These are phyloP conservation scores for Saccharomycopsis amapae DNA, from an alignment of 805 yeast genomes.

Conservation along the genomic window DNA sequence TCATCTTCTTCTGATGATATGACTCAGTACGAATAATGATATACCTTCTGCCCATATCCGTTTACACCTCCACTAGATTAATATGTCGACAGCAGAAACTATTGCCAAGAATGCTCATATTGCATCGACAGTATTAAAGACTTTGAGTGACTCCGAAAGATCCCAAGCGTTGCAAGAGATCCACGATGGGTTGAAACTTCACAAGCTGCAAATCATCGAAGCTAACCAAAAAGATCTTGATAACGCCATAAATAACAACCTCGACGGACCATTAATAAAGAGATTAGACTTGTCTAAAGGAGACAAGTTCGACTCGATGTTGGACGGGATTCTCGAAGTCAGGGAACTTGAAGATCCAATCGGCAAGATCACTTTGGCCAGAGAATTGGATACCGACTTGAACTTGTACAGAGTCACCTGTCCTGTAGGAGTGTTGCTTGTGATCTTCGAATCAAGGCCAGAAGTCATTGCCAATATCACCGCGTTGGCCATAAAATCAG, in stretches of 20 bases:
- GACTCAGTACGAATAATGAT: too few relatives aligned
- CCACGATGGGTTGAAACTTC: conserved; percentile 55
- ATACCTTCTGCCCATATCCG: too few relatives aligned
- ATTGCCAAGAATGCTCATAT: conserved; percentile 75
- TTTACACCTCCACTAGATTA: too few relatives aligned
- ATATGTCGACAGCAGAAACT: conserved; percentile 11
- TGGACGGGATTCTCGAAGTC: conserved; percentile 90
- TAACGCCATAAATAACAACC: conserved; percentile 51
- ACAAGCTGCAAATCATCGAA: conserved; percentile 54
- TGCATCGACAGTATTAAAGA: conserved; percentile 81
- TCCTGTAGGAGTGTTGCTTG: conserved; percentile 89
- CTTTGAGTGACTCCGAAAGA: conserved; percentile 65
- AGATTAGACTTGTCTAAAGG: conserved; percentile 75
- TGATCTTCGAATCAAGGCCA: conserved; percentile 94
- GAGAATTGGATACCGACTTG: conserved; percentile 83
- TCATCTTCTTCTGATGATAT: too few relatives aligned
- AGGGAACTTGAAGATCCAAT: conserved; percentile 86
- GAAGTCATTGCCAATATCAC: conserved; percentile 98
- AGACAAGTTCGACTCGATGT: conserved; percentile 88
- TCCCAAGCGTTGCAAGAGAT: conserved; percentile 66
- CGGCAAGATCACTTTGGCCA: conserved; percentile 79
- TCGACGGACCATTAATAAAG: conserved; percentile 68
- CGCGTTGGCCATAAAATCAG: conserved; percentile 91
- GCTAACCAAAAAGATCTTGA: conserved; percentile 76
- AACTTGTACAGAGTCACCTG: conserved; percentile 77